These are phyloP conservation scores for Tripterygium wilfordii DNA, from an alignment of 177 flowering plant species.

Conservation along the genomic window DNA sequence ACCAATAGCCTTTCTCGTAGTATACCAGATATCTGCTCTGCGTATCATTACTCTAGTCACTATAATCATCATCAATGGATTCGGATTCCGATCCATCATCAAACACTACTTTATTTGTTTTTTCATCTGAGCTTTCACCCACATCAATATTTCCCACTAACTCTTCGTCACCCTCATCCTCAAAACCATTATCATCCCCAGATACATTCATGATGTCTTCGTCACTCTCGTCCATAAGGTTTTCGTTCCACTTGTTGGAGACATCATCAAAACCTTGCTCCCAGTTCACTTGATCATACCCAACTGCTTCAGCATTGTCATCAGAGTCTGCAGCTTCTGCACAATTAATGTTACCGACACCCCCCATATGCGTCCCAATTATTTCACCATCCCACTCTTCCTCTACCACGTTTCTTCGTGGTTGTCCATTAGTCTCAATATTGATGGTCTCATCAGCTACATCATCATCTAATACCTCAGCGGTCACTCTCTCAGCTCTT, in stretches of 20 bases:
- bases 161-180: no score
- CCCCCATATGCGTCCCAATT: conserved; percentile 23
- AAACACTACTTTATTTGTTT: conserved; percentile 1
- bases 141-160: conserved; percentile 22
- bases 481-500: conserved; percentile 31
- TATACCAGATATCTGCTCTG: no score
- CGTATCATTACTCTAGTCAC: no score
- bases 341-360: conserved; percentile 31
- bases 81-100: no score
- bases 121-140: conserved; percentile 21
- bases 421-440: conserved; percentile 12
- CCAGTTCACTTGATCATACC: conserved; percentile 26
- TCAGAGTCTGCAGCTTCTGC: conserved; percentile 31
- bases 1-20: no score
- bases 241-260: conserved; percentile 14
- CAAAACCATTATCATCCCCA: conserved; percentile 16
- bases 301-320: conserved; percentile 22
- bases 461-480: conserved; percentile 10
- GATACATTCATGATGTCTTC: conserved; percentile 28
- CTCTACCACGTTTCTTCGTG: conserved; percentile 29
- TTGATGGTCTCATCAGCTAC: not conserved
- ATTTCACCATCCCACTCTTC: conserved; percentile 37
- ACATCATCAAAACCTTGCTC: conserved; percentile 10
- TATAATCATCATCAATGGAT: no score
- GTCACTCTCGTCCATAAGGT: conserved; percentile 21